Conservation (phyloP, 331 rosid species). For the Acacia pycnantha region DNA sequence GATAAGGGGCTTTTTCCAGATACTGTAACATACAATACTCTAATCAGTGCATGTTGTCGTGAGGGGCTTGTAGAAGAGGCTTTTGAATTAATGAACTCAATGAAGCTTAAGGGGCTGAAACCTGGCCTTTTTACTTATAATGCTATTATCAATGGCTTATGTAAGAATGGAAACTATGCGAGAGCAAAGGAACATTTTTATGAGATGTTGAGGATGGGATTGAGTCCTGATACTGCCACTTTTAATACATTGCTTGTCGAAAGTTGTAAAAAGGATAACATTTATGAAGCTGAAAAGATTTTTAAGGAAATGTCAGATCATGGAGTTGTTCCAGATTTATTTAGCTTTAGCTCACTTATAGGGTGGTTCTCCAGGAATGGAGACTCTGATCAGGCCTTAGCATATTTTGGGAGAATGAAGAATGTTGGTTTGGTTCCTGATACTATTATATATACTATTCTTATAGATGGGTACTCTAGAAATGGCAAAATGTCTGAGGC, state of each 20-base stretch:
- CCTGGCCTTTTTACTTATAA: slow-evolving; percentile 77
- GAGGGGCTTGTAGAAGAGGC: slow-evolving; percentile 56
- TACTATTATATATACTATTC: slow-evolving; percentile 80
- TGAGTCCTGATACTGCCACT: slow-evolving; percentile 67
- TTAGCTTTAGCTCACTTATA: slow-evolving; percentile 71
- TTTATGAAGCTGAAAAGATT: slow-evolving; percentile 62
- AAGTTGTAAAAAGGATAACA: slow-evolving; percentile 59
- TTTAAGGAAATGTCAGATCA: slow-evolving; percentile 58
- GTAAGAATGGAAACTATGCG: slow-evolving; percentile 55
- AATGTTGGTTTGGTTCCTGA: slow-evolving; percentile 69
- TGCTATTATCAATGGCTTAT: slow-evolving; percentile 71
- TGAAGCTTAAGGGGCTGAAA: slow-evolving; percentile 54
- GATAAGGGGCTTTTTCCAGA: slow-evolving; percentile 56
- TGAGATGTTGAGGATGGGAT: slow-evolving; percentile 62
- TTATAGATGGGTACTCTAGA: slow-evolving; percentile 78
- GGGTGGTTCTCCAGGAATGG: slow-evolving; percentile 69
- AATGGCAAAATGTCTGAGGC: slow-evolving; percentile 62
- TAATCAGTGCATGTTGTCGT: slow-evolving; percentile 65
- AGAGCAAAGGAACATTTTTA: slow-evolving; percentile 56
- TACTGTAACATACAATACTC: slow-evolving; percentile 73
- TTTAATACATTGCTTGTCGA: slow-evolving; percentile 70
- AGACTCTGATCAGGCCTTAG: slow-evolving; percentile 50
- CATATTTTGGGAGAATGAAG: slow-evolving; percentile 56
- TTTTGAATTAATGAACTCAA: slow-evolving; percentile 43
- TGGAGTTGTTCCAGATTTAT: slow-evolving; percentile 66